phyloP scores from a whole-genome alignment of 2,329 filamentous ascomycete genomes.

The Fusarium continuum region DNA sequence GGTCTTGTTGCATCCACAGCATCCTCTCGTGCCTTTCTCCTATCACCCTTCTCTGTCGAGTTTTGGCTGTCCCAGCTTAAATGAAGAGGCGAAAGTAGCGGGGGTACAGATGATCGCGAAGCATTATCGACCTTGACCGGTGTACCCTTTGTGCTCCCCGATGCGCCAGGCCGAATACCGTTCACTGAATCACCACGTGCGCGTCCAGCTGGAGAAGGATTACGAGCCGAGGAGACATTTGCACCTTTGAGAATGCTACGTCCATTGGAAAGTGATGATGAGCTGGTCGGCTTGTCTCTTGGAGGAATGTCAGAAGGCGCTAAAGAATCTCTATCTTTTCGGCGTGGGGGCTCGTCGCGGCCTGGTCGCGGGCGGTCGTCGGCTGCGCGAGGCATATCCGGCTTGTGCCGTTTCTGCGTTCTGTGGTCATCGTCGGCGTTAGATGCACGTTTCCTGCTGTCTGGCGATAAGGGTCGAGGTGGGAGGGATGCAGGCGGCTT shows the following conservation, averaged over 20 bases:
- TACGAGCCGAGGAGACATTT: conserved; percentile 39
- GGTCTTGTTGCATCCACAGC: conserved; percentile 42
- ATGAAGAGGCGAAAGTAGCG: conserved; percentile 62
- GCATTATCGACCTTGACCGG: conserved; percentile 52
- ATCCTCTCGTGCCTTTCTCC: conserved; percentile 48
- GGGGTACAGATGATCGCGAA: conserved; percentile 57
- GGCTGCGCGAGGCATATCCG: conserved; percentile 48
- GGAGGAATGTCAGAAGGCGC: conserved; percentile 43
- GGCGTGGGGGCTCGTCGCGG: conserved; percentile 48
- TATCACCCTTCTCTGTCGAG: conserved; percentile 42
- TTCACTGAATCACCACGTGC: conserved; percentile 55
- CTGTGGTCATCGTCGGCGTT: conserved; percentile 57
- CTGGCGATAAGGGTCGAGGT: conserved; percentile 53
- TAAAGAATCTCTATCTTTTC: conserved; percentile 46
- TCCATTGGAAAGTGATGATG: conserved; percentile 51
- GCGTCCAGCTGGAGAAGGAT: conserved; percentile 51
- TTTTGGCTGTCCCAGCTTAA: conserved; percentile 57
- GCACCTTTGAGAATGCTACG: conserved; percentile 47
- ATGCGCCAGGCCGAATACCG: conserved; percentile 50
- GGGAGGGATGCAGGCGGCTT: conserved; percentile 50
- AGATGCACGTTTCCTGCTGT: conserved; percentile 57
- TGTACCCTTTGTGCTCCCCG: conserved; percentile 48
- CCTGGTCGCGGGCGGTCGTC: conserved; percentile 47
- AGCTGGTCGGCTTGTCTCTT: conserved; percentile 42
- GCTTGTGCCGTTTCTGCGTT: conserved; percentile 57